Percentiles rank a stretch among this genome's conserved stretches.
Evolutionary conservation across 2,329 filamentous ascomycete species (phyloP).

Genomic region (Colletotrichum sp.): DNA sequence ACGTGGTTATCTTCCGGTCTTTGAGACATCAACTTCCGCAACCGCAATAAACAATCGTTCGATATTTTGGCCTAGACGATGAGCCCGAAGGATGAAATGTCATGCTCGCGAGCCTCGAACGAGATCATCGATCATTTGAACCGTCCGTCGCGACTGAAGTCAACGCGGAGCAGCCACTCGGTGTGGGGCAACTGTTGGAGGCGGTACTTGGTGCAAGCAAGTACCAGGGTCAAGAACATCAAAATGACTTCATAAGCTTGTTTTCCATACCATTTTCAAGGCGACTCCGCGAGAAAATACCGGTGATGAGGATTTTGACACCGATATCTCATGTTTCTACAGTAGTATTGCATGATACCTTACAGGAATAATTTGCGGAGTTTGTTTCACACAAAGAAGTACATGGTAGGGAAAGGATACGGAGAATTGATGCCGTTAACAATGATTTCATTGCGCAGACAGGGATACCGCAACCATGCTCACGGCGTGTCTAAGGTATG

Average conservation of each 20-base stretch:
- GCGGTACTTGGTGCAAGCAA: not conserved
- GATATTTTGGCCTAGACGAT: not conserved
- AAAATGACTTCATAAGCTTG: not conserved
- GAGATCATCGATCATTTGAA: not conserved
- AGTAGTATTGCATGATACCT: not conserved
- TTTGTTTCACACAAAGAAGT: too few relatives aligned
- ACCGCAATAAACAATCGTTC: not conserved
- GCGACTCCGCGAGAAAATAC: fast-evolving
- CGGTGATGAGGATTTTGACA: not conserved
- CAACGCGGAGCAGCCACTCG: not conserved
- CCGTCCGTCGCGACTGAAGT: not conserved
- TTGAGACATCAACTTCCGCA: not conserved
- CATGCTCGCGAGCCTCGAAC: not conserved
- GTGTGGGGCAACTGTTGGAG: not conserved
- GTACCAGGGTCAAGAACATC: not conserved
- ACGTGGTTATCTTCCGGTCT: not conserved
- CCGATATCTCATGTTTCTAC: not conserved
- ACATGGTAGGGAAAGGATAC: not conserved
- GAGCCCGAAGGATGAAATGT: fast-evolving
- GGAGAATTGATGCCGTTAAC: not conserved
- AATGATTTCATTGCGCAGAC: not conserved
- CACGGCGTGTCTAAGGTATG: not conserved
- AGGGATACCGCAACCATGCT: not conserved
- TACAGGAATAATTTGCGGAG: not conserved
- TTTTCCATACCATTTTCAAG: not conserved